Base-by-base conservation (phyloP, 2,329 filamentous ascomycete genomes). In the Cercospora sp. region DNA sequence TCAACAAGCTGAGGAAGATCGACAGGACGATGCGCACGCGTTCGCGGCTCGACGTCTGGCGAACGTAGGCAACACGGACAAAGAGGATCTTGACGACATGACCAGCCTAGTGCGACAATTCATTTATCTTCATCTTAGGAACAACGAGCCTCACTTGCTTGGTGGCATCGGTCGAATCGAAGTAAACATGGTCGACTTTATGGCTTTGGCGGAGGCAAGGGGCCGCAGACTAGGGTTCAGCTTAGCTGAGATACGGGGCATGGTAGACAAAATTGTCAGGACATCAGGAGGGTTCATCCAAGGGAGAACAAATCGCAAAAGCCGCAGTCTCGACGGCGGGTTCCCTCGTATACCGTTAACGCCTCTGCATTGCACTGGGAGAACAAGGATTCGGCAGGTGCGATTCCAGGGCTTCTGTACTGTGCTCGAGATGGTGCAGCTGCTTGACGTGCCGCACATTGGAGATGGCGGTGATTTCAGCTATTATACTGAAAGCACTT, bases 271-370 rank as follows among this genome's bases (percentile, higher is more conserved):
- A 16, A 18, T 58, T 16, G 13, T 26, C 13, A 16, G 53, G 53
- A 58, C 53, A 5, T 2, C 53, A 10, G 53, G 53, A 18, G 53
- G 53, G 10, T 58, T 58, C 7, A 58, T 58, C 9, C 53, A 33
- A 12, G 53, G 20, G 23, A 58, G 10, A 9, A 18, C 26, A 16
- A 30, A 33, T 31, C 30, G 30, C 20, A 58, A 33, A n/a, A 58
- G 33, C 10, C 59, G 59, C 10, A n/a, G 57, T 16, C 16, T 23
- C 7, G 57, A 60, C 8, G 45, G 57, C 6, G 63, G 63, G 4
- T 65, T 65, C 30, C 63, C 63, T 5, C 57, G 55, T 10, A 59
- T 60, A 20, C 63, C 63, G 13, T n/a, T 65, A 5, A 60, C 63
- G n/a, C 63, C 53, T 53, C 39, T 65, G 18, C 55, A 20, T 16